Conservation (phyloP, 176 grass and related monocot species). For the Triticum turgidum region DNA sequence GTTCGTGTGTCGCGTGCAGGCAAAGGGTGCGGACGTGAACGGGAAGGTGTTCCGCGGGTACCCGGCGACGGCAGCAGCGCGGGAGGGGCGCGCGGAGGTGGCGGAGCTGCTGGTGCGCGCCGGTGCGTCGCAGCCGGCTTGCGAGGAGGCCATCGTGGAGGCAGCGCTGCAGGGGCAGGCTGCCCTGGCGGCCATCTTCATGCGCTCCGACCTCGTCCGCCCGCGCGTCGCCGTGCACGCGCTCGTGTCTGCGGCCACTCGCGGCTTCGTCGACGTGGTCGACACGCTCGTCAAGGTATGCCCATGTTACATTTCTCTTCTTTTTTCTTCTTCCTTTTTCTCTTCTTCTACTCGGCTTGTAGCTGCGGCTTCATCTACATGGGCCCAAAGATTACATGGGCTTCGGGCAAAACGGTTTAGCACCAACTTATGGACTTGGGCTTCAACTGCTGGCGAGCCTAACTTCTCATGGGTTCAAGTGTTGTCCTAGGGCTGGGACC, state of each 20-base stretch:
- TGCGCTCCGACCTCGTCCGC: constrained; percentile 81
- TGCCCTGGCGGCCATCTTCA: constrained; percentile 63
- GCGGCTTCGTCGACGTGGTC: constrained; percentile 77
- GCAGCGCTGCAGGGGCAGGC: constrained; percentile 68
- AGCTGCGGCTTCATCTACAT: neutral
- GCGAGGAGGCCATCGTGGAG: constrained; percentile 97
- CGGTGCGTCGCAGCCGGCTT: constrained; percentile 82
- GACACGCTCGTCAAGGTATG: constrained; percentile 55
- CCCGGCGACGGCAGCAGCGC: constrained; percentile 69
- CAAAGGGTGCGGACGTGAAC: constrained; percentile 85
- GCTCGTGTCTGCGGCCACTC: constrained; percentile 70
- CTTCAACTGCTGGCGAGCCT: neutral
- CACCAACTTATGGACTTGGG: neutral
- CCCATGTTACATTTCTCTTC: neutral
- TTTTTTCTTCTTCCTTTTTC: neutral
- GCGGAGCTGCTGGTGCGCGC: constrained; percentile 72
- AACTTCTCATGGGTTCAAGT: too few species aligned
- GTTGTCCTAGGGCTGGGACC: neutral
- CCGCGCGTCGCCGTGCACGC: constrained; percentile 70
- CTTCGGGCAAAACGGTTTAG: neutral
- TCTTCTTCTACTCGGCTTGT: neutral
- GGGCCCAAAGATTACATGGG: neutral
- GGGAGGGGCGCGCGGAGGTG: constrained; percentile 74
- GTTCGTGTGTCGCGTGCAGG: constrained; percentile 38
- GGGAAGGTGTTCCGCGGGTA: constrained; percentile 80